These are phyloP conservation scores for Ascochyta rabiei DNA, from an alignment of 2,329 filamentous ascomycete species.

Conservation along the genomic window DNA sequence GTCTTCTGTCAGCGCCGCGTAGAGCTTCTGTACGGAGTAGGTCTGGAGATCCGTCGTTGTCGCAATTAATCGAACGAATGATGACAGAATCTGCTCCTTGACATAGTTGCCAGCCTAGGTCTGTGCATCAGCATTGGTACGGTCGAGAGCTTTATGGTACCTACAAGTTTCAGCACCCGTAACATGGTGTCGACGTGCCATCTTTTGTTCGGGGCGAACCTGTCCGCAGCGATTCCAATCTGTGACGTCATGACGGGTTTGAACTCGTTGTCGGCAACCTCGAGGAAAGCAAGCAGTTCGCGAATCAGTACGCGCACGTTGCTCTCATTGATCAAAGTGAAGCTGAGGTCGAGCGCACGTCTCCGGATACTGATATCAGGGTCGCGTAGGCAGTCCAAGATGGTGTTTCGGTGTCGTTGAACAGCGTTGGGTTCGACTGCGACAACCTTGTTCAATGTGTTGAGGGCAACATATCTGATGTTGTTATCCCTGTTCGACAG, in stretches of 20 bases:
- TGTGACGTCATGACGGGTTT: slow-evolving; percentile 98
- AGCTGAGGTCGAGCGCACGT: slow-evolving; percentile 94
- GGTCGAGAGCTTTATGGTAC: slow-evolving; percentile 4
- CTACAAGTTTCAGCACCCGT: slow-evolving; percentile 78
- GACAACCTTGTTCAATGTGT: slow-evolving; percentile 97
- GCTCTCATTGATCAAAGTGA: slow-evolving; percentile 95
- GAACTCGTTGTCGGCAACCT: slow-evolving; percentile 97
- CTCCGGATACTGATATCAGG: slow-evolving; percentile 97
- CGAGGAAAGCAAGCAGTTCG: slow-evolving; percentile 91
- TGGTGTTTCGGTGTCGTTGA: slow-evolving; percentile 95
- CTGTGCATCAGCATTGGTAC: neutral
- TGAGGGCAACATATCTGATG: slow-evolving; percentile 96
- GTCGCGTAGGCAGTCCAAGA: slow-evolving; percentile 92
- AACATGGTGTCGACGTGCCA: slow-evolving; percentile 99
- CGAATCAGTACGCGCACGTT: slow-evolving; percentile 94
- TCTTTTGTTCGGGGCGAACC: slow-evolving; percentile 93
- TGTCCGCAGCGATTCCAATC: slow-evolving; percentile 95
- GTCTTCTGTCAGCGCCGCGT: slow-evolving; percentile 87
- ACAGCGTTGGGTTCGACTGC: slow-evolving; percentile 98
- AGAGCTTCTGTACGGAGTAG: slow-evolving; percentile 95
- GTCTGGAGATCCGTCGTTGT: slow-evolving; percentile 94
- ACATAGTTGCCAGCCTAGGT: slow-evolving; percentile 84
- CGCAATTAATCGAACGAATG: slow-evolving; percentile 92
- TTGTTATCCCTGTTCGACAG: slow-evolving; percentile 99
- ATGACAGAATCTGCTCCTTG: slow-evolving; percentile 96